Evolutionary conservation across 306 rosid species (phyloP).

Genomic region (Lagenaria siceraria): DNA sequence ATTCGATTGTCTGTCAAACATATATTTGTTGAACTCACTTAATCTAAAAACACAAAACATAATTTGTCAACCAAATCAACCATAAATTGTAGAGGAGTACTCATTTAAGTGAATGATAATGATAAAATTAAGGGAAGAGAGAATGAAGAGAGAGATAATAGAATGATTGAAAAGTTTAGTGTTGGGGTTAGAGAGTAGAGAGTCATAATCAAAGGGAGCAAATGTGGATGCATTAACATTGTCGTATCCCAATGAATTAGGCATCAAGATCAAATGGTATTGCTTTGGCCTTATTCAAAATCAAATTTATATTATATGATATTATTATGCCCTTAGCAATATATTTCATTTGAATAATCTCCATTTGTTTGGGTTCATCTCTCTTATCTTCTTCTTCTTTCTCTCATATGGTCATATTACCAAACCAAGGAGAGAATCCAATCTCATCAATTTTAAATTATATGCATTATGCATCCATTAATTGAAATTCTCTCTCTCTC

Average conservation of each 20-base stretch:
- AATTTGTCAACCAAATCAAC: no score
- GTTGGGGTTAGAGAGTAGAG: slow-evolving; percentile 1
- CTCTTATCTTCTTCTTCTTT: not conserved
- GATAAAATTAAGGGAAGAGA: not conserved
- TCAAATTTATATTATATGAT: no score
- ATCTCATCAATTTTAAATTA: not conserved
- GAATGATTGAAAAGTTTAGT: not conserved
- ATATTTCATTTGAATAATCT: not conserved
- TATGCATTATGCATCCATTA: not conserved
- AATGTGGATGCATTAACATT: slow-evolving; percentile 2
- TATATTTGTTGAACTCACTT: no score
- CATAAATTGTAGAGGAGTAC: no score
- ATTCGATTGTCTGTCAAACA: no score
- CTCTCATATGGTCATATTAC: not conserved
- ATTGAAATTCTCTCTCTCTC: not conserved
- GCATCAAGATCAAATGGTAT: not conserved
- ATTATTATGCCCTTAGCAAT: not conserved
- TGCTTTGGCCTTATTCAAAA: not conserved
- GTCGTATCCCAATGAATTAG: slow-evolving; percentile 2
- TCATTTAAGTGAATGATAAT: not conserved
- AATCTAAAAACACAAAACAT: no score
- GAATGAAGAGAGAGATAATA: not conserved
- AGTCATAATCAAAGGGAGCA: slow-evolving; percentile 3
- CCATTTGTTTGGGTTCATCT: not conserved
- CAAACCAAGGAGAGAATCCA: not conserved